These are phyloP conservation scores for Crucihimalaya himalaica DNA, from an alignment of 345 rosid genomes.

Conservation along the genomic window DNA sequence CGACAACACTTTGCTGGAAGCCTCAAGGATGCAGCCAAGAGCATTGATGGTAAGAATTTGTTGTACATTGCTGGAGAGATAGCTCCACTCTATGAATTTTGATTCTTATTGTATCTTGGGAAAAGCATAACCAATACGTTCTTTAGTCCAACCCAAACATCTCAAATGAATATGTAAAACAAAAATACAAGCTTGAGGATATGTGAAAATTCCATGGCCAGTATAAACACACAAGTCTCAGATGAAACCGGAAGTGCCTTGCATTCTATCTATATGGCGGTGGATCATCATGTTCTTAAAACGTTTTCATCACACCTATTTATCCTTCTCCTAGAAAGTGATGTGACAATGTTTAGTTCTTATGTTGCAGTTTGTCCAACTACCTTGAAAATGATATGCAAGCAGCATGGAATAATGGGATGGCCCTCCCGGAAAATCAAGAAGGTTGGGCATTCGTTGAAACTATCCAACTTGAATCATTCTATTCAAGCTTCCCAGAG, in stretches of 20 bases:
- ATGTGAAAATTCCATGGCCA: not conserved
- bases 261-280: not conserved
- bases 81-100: conserved; percentile 16
- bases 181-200: not conserved
- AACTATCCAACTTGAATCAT: conserved; percentile 79
- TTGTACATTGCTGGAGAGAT: conserved; percentile 24
- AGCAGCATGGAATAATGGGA: conserved; percentile 83
- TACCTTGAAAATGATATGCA: conserved; percentile 93
- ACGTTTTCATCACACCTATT: not conserved
- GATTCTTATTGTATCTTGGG: conserved; percentile 15
- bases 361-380: conserved; percentile 90
- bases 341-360: conserved; percentile 29
- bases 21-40: conserved; percentile 96
- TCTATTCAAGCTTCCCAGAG: conserved; percentile 85
- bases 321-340: conserved; percentile 17
- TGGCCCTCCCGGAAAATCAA: conserved; percentile 98
- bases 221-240: not conserved
- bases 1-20: conserved; percentile 90
- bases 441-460: conserved; percentile 94
- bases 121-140: conserved; percentile 13
- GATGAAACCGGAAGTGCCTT: not conserved
- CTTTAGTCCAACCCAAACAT: not conserved
- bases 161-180: conserved; percentile 3
- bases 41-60: conserved; percentile 75
- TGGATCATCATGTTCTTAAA: not conserved